A percentile compares a stretch with the other conserved stretches of the same genome.
phyloP scores from a whole-genome alignment of 2,329 filamentous ascomycete species.

The Alternaria viburni region DNA sequence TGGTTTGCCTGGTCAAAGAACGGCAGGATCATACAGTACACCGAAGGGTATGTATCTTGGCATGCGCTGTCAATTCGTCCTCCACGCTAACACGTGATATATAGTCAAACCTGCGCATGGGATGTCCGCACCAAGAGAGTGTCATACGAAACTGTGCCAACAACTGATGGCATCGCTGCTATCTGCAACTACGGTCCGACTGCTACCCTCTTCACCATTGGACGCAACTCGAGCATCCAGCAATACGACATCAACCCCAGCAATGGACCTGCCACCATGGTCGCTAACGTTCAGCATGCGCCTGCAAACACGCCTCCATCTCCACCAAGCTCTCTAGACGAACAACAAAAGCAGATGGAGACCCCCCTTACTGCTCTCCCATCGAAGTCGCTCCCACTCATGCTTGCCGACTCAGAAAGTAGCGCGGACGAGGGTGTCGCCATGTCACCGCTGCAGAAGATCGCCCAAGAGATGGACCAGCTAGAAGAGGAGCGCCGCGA shows the following conservation, averaged over 20 bases:
- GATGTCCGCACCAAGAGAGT: constrained; percentile 98
- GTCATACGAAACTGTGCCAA: constrained; percentile 86
- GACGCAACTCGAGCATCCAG: constrained; percentile 85
- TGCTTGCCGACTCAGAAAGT: constrained; percentile 63
- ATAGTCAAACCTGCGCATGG: constrained; percentile 86
- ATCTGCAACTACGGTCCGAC: constrained; percentile 88
- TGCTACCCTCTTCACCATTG: constrained; percentile 90
- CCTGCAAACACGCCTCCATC: constrained; percentile 80
- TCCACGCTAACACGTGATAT: constrained; percentile 27
- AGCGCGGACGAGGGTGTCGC: constrained; percentile 68
- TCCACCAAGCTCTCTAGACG: constrained; percentile 80
- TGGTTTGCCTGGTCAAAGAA: constrained; percentile 99
- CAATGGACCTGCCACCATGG: constrained; percentile 69
- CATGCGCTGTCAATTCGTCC: neutral
- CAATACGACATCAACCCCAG: constrained; percentile 89
- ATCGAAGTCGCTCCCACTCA: constrained; percentile 35
- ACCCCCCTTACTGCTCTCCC: constrained; percentile 40
- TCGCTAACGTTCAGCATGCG: constrained; percentile 85
- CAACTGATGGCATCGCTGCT: constrained; percentile 78
- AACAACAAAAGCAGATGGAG: constrained; percentile 60
- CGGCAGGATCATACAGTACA: constrained; percentile 90
- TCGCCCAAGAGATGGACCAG: constrained; percentile 73
- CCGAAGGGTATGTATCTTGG: constrained; percentile 74
- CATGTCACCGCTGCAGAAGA: constrained; percentile 75
- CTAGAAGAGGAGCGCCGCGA: constrained; percentile 67